phyloP scores from a whole-genome alignment of 2,329 filamentous ascomycete species.

The Aschersonia sp. region DNA sequence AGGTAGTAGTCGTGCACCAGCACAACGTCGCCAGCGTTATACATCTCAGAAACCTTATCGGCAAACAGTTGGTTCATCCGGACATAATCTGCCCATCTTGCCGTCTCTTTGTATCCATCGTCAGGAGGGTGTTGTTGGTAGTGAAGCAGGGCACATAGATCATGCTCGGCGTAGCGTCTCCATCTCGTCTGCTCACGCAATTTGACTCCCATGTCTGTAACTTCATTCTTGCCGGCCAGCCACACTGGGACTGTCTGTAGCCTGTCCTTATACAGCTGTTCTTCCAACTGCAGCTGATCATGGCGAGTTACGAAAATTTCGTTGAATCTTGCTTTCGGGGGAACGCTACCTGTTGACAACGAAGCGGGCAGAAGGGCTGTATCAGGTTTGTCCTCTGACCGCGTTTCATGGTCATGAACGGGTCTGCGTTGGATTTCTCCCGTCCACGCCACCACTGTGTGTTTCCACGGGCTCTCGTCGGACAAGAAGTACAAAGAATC shows the following conservation, averaged over 20 bases:
- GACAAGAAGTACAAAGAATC: constrained; percentile 80
- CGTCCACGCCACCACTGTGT: constrained; percentile 87
- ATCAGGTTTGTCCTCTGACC: background rate
- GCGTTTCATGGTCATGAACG: constrained; percentile 10
- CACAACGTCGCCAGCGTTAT: constrained; percentile 82
- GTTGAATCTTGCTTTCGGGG: background rate
- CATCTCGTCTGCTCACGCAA: constrained; percentile 73
- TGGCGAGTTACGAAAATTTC: constrained; percentile 32
- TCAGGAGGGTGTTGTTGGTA: constrained; percentile 87
- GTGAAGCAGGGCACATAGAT: constrained; percentile 84
- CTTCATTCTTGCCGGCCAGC: constrained; percentile 68
- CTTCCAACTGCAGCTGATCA: constrained; percentile 59
- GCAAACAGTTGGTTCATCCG: constrained; percentile 86
- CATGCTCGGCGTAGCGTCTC: constrained; percentile 79
- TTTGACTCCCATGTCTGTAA: constrained; percentile 24
- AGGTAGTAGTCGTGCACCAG: constrained; percentile 91
- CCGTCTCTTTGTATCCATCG: constrained; percentile 63
- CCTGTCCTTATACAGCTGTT: constrained; percentile 54
- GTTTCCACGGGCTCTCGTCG: constrained; percentile 71
- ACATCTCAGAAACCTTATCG: constrained; percentile 70
- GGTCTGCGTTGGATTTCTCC: constrained; percentile 49
- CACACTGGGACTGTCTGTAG: constrained; percentile 77
- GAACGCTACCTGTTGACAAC: background rate
- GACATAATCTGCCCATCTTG: constrained; percentile 86
- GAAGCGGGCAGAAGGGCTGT: constrained; percentile 1